Evolutionary conservation across 192 early-diverging fungal genomes (phyloP).

Genomic region (Backusella morwellensis): DNA sequence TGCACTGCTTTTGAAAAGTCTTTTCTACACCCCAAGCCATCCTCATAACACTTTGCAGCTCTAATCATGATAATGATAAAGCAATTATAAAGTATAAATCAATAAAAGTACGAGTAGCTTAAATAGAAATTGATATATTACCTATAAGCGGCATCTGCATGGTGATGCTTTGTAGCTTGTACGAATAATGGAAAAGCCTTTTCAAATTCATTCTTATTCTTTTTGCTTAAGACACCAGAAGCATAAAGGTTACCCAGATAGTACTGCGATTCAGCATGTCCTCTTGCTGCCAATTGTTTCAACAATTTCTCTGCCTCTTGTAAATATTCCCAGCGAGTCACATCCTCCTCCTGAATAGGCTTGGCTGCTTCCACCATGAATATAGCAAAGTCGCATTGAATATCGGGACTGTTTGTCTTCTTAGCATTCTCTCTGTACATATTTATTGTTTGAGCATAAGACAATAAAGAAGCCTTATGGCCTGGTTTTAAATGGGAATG

Average conservation of each 20-base stretch:
- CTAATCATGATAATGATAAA: constrained; percentile 8
- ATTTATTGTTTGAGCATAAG: constrained; percentile 54
- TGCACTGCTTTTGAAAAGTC: constrained; percentile 58
- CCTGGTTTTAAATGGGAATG: constrained; percentile 62
- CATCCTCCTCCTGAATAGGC: constrained; percentile 42
- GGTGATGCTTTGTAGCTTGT: constrained; percentile 66
- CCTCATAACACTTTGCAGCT: constrained; percentile 64
- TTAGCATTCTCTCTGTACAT: constrained; percentile 66
- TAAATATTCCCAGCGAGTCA: constrained; percentile 48
- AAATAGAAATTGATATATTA: constrained; percentile 13
- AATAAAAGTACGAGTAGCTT: neutral
- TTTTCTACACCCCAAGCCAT: constrained; percentile 61
- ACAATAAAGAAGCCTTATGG: constrained; percentile 52
- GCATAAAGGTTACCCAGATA: constrained; percentile 68
- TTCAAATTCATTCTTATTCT: constrained; percentile 64
- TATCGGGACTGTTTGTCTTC: constrained; percentile 57
- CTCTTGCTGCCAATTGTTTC: constrained; percentile 53
- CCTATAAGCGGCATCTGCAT: constrained; percentile 66
- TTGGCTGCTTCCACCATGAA: constrained; percentile 62
- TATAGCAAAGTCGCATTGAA: constrained; percentile 69
- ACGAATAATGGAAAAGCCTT: constrained; percentile 69
- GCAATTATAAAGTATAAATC: neutral
- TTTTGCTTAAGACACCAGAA: constrained; percentile 58
- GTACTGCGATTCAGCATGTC: constrained; percentile 68
- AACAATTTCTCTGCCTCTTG: constrained; percentile 68